Percentiles rank a stretch among this genome's conserved stretches.
These are phyloP conservation scores for Fusarium buxicola DNA, from an alignment of 2,329 filamentous ascomycete genomes.

Conservation along the genomic window DNA sequence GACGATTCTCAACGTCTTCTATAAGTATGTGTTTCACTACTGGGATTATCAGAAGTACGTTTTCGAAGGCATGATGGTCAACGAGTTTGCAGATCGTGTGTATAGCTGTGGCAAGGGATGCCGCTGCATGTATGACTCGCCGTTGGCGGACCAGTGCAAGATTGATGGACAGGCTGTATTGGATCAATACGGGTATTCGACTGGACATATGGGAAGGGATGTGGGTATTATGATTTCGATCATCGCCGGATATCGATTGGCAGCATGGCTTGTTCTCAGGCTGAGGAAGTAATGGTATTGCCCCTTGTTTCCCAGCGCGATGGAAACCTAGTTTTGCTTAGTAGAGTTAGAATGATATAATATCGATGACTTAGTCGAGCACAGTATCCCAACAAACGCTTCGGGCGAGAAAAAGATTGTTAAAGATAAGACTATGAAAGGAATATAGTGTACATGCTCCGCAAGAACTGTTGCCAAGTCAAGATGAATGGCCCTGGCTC, in stretches of 20 bases:
- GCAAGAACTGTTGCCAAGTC: background rate
- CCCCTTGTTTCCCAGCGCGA: too few species aligned
- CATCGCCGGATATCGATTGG: constrained; percentile 65
- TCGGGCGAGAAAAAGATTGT: background rate
- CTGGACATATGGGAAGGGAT: constrained; percentile 77
- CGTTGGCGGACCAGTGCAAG: constrained; percentile 65
- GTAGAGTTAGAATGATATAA: too few species aligned
- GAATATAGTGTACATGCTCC: background rate
- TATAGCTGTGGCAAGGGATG: constrained; percentile 65
- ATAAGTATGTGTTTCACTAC: constrained; percentile 88
- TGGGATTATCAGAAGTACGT: constrained; percentile 90
- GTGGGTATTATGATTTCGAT: constrained; percentile 84
- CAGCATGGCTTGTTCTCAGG: constrained; percentile 72
- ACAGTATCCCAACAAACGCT: too few species aligned
- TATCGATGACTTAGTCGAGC: too few species aligned
- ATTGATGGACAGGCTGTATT: constrained; percentile 79
- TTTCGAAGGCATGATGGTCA: constrained; percentile 94
- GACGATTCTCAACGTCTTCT: constrained; percentile 81
- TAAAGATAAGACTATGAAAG: background rate
- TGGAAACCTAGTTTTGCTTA: too few species aligned
- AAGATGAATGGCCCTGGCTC: too few species aligned
- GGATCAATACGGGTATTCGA: constrained; percentile 74
- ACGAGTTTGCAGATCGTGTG: constrained; percentile 76
- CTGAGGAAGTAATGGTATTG: constrained; percentile 33
- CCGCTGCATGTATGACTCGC: constrained; percentile 78